Conservation (phyloP, 345 rosid species). For the Eucalyptus leucophloia region DNA sequence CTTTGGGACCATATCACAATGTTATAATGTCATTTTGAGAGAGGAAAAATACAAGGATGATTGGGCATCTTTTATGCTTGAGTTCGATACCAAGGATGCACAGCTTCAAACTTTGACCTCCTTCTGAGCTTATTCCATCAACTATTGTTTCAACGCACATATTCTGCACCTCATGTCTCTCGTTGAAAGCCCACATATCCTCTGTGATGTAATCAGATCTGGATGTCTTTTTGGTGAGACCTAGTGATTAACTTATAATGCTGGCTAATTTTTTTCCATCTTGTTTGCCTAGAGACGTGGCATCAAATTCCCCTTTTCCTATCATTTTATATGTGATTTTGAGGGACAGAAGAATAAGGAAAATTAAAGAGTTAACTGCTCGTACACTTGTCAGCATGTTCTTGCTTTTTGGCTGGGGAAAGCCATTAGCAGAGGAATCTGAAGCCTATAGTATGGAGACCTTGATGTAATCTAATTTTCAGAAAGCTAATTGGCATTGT, state of each 20-base stretch:
- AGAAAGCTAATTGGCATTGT: background rate
- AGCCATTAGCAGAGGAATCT: background rate
- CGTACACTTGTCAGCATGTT: background rate
- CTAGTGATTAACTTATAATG: background rate
- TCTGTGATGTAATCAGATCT: background rate
- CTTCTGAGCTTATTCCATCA: background rate
- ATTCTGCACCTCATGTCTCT: background rate
- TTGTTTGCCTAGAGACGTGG: background rate
- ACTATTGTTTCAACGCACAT: background rate
- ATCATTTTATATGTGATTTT: background rate
- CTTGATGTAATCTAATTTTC: background rate
- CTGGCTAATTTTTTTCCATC: background rate
- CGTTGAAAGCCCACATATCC: background rate
- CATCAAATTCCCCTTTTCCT: background rate
- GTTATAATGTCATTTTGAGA: background rate
- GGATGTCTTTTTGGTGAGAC: background rate
- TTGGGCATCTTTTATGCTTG: background rate
- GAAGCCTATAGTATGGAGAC: rapidly evolving
- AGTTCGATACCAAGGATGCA: background rate
- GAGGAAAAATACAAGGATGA: background rate
- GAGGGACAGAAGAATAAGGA: background rate
- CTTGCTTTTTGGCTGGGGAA: background rate
- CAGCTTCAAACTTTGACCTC: background rate
- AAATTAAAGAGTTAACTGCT: background rate
- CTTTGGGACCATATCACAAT: background rate